phyloP scores from a whole-genome alignment of 2,329 filamentous ascomycete genomes.

The Lachnellula willkommii region DNA sequence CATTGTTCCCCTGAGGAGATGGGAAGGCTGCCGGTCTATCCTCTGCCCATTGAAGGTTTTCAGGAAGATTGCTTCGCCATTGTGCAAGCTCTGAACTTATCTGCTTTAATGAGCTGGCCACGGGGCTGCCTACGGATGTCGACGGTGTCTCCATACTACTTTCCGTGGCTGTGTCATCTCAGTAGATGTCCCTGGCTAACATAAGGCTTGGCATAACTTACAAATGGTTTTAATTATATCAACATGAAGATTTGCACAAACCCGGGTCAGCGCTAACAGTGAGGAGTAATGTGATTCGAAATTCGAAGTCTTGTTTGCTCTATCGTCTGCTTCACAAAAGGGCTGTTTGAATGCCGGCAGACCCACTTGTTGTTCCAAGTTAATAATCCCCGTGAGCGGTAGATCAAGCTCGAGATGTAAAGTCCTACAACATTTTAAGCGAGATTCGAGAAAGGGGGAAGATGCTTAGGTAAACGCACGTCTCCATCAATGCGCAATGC shows the following conservation, averaged over 20 bases:
- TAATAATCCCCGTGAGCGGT: conserved; percentile 49
- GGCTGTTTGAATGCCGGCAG: conserved; percentile 48
- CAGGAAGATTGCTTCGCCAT: conserved; percentile 53
- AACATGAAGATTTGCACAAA: conserved; percentile 49
- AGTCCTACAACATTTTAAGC: conserved; percentile 36
- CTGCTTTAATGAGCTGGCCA: conserved; percentile 42
- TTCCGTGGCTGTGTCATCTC: conserved; percentile 10
- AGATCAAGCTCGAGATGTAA: conserved; percentile 55
- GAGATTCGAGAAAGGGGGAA: not conserved
- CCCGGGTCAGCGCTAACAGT: conserved; percentile 50
- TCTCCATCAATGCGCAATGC: conserved; percentile 52
- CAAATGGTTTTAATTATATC: conserved; percentile 42
- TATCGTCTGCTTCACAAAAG: conserved; percentile 43
- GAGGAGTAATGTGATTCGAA: conserved; percentile 56
- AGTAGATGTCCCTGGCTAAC: not conserved
- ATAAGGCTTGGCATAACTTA: conserved; percentile 31
- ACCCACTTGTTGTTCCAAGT: conserved; percentile 47
- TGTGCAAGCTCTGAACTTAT: conserved; percentile 50
- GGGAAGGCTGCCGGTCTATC: conserved; percentile 42
- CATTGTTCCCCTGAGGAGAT: conserved; percentile 26
- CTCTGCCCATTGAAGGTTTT: conserved; percentile 53
- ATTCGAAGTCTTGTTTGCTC: conserved; percentile 45
- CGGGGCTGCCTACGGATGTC: conserved; percentile 13
- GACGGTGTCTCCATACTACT: conserved; percentile 12
- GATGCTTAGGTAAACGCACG: conserved; percentile 32